These are phyloP conservation scores for Magnaporthiopsis incrustans DNA, from an alignment of 2,329 filamentous ascomycete genomes.

Conservation along the genomic window DNA sequence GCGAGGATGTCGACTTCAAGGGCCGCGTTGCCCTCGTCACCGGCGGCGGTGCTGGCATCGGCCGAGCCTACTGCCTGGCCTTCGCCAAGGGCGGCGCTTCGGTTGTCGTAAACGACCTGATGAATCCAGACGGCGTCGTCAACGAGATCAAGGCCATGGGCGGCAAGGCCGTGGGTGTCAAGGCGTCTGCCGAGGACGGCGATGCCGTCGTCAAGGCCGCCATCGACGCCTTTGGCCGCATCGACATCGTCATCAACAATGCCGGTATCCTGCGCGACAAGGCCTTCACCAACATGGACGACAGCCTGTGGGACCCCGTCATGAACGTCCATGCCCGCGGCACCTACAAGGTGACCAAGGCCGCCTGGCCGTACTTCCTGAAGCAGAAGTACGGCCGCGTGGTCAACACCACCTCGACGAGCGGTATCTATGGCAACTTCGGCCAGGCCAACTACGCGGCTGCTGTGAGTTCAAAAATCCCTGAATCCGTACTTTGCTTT, in stretches of 20 bases:
- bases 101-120: constrained; percentile 92
- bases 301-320: constrained; percentile 86
- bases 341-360: constrained; percentile 95
- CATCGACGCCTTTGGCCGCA: constrained; percentile 85
- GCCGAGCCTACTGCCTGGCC: constrained; percentile 80
- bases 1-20: constrained; percentile 70
- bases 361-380: constrained; percentile 93
- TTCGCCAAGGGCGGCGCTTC: constrained; percentile 75
- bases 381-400: constrained; percentile 98
- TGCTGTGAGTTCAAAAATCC: constrained; percentile 50
- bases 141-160: constrained; percentile 86
- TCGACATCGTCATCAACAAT: constrained; percentile 97
- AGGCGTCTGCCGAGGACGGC: constrained; percentile 88
- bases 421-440: constrained; percentile 98
- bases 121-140: constrained; percentile 83
- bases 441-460: constrained; percentile 97
- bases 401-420: constrained; percentile 93
- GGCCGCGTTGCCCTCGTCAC: constrained; percentile 83
- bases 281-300: constrained; percentile 96
- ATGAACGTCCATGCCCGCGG: constrained; percentile 87
- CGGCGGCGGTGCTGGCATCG: constrained; percentile 81
- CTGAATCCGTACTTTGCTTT: neutral
- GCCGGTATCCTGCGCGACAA: constrained; percentile 96
- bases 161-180: constrained; percentile 85
- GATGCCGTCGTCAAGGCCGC: constrained; percentile 86